These are phyloP conservation scores for Vitis hybrid DNA, from an alignment of 177 flowering plant species.

Conservation along the genomic window DNA sequence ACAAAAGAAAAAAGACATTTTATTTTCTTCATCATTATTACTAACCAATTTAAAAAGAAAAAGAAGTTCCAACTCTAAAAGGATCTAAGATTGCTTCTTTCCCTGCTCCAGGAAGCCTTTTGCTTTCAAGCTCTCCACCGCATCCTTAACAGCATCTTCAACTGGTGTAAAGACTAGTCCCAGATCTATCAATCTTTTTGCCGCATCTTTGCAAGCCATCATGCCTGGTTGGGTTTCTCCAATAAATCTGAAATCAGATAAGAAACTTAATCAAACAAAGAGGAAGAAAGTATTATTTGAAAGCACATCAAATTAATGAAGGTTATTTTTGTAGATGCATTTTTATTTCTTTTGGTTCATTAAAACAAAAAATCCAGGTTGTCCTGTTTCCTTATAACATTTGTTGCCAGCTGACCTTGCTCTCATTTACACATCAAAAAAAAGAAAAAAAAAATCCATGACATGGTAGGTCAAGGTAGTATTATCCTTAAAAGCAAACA, in stretches of 20 bases:
- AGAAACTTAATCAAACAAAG: neutral
- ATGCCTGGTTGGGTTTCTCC: constrained; percentile 83
- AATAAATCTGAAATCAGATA: constrained; percentile 37
- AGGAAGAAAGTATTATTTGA: neutral
- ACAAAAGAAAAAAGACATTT: neutral
- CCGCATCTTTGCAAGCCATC: constrained; percentile 62
- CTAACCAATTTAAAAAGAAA: constrained; percentile 2
- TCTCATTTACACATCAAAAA: neutral
- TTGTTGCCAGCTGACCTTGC: constrained; percentile 6
- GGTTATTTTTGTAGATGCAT: neutral
- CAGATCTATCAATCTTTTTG: constrained; percentile 63
- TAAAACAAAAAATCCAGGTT: constrained; percentile 11
- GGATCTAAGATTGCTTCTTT: constrained; percentile 14
- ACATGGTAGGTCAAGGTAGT: neutral
- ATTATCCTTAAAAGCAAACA: neutral
- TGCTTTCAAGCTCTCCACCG: constrained; percentile 68
- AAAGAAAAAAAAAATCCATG: neutral
- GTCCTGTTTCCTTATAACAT: constrained; percentile 12
- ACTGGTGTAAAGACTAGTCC: constrained; percentile 67
- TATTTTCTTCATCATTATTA: constrained; percentile 1
- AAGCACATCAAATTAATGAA: too few species aligned
- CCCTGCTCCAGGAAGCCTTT: constrained; percentile 53
- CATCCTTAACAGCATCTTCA: constrained; percentile 69
- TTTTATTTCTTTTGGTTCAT: neutral
- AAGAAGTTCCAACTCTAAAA: neutral